Conservation (phyloP, 1,284 basidiomycete species). For the Boletus smithii region DNA sequence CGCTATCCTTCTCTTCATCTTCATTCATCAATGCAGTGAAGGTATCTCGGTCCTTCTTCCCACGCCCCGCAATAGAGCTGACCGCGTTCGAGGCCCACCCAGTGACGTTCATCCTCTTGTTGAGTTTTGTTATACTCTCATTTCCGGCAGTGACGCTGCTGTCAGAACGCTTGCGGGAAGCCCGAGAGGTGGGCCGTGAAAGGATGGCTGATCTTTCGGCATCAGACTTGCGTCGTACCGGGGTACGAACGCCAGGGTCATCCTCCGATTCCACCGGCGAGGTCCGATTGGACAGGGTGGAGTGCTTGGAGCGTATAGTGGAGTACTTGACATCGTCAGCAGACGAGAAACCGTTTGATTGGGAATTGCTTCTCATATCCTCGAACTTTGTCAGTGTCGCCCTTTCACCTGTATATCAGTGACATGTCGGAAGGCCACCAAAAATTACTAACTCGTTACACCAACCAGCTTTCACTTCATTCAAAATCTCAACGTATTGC, state of each 20-base stretch:
- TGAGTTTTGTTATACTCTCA: slow-evolving; percentile 21
- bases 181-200: slow-evolving; percentile 52
- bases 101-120: slow-evolving; percentile 45
- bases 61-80: slow-evolving; percentile 53
- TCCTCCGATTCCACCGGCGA: slow-evolving; percentile 38
- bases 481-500: slow-evolving; percentile 66
- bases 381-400: slow-evolving; percentile 22
- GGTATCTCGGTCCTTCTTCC: slow-evolving; percentile 62
- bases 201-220: slow-evolving; percentile 41
- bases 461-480: slow-evolving; percentile 67
- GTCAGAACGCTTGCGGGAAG: slow-evolving; percentile 58
- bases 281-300: slow-evolving; percentile 21
- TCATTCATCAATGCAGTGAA: slow-evolving; percentile 57
- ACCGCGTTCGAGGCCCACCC: slow-evolving; percentile 66
- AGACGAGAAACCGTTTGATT: slow-evolving; percentile 6
- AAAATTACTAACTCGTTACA: slow-evolving; percentile 48
- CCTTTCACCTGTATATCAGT: slow-evolving; percentile 19
- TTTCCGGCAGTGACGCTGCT: slow-evolving; percentile 38
- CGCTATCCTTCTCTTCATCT: slow-evolving; percentile 33
- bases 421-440: background rate
- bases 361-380: slow-evolving; percentile 9
- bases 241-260: slow-evolving; percentile 27
- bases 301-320: slow-evolving; percentile 27
- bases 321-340: slow-evolving; percentile 16
- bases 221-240: slow-evolving; percentile 39